Evolutionary conservation across 306 rosid species (phyloP), one percentile per base, ranked within the genome.

Genomic region (Betula pendula): DNA sequence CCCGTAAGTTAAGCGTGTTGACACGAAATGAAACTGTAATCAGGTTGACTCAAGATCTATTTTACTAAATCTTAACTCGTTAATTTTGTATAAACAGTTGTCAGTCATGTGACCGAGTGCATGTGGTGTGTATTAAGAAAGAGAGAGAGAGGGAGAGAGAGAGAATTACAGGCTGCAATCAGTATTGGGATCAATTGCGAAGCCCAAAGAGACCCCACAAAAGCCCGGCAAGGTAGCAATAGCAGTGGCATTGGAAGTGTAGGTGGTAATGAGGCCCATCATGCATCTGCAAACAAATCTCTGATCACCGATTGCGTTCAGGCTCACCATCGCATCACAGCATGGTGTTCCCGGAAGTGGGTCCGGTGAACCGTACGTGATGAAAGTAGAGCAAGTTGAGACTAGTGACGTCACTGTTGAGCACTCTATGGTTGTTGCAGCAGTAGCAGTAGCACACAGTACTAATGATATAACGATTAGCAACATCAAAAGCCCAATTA

Each of bases 201-300:
- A 89, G 77, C 92, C 97, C 68, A 89, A 44, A 76, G 84, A 83
- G 80, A 88, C 56, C 8, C 87, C 87, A 50, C 97, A 89, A n/a
- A 88, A 79, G 72, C 84, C 90, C 0, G 95, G 92, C 79, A 88
- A 50, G 75, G 80, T 79, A 55, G 84, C 86, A 5, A 85, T 78
- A 2, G 87, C 87, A 17, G 85, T 74, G 20, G 85, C 81, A 52
- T 87, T 85, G 33, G 86, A 80, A 62, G 68, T 85, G 76, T 70
- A 73, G 24, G 83, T 78, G 35, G 77, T 62, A 44, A 89, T 17
- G 1, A 85, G 84, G 63, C 71, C 84, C 96, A 86, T 82, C 31
- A 86, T 50, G 79, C 89, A 91, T 68, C 79, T 71, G 51, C 91
- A 82, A 53, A 84, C 81, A 68, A 75, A 70, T 69, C 76, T 86